Evolutionary conservation across 768 basidiomycete genomes (phyloP), one percentile per base, ranked within the genome.

Genomic region (Harrya chromipes): DNA sequence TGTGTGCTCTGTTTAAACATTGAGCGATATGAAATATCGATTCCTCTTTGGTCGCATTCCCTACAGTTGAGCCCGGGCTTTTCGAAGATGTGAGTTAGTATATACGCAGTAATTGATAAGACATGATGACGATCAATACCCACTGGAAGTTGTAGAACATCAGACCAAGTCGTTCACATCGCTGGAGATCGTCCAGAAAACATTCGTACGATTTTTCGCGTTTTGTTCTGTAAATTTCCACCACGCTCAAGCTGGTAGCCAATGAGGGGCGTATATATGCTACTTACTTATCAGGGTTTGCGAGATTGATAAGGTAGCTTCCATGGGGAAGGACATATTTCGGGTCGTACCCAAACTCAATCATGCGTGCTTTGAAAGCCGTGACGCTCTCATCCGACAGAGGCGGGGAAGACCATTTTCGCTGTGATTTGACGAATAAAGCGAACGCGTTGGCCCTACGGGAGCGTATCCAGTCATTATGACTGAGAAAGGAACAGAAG

Each of bases 21-120:
- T 81, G 75, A 0, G 89, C 90, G 16, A 94, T 83, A 9, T 75
- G 67, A 6, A 77, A 67, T 46, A 87, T 77, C 4, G 83, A 83
- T 26, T 82, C 75, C 39, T 82, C 79, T 4, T 74, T 69, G 0
- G 84, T 83, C 0, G 80, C 76, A 29, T 72, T 72, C 3, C 89
- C 89, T 9, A 91, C 85, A 1, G 90, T 88, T 1, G 90, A 93
- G 1, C 91, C 91, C 34, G 91, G 90, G 62, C 90, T 85, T 49
- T 31, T 70, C 38, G 24, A 21, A 39, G 21, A 4, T 4, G 8
- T 40, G 6, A 43, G 34, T 17, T 29, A 39, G 24, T 14, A 10
- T 34, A 40, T n/a, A 27, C 47, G 14, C 20, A 0, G 4, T 26
- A 4, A 3, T 20, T 8, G 17, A 1, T 1, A 27, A 2, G 12